phyloP scores from a whole-genome alignment of 2,329 filamentous ascomycete species.

The Bisporella sp. region DNA sequence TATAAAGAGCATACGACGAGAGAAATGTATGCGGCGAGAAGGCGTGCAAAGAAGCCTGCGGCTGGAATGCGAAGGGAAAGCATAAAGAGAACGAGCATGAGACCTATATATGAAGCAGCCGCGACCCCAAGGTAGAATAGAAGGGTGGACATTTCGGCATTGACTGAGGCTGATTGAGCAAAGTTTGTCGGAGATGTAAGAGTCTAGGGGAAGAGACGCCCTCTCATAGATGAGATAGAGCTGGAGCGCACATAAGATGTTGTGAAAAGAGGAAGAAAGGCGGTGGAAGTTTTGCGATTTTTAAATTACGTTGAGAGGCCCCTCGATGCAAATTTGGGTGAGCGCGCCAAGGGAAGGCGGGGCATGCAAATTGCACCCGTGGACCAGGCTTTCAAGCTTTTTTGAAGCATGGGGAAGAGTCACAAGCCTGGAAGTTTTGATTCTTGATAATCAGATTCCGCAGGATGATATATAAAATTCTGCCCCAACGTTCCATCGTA shows the following conservation, averaged over 20 bases:
- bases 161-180: neutral
- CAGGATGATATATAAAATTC: no score
- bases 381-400: no score
- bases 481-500: no score
- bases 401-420: no score
- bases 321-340: no score
- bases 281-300: no score
- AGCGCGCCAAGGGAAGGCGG: no score
- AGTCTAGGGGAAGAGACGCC: conserved; percentile 4
- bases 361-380: no score
- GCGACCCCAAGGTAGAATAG: conserved; percentile 35
- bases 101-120: conserved; percentile 42
- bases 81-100: conserved; percentile 53
- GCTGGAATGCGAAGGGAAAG: conserved; percentile 51
- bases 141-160: conserved; percentile 22
- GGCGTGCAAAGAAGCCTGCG: conserved; percentile 62
- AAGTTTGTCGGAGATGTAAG: no score
- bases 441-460: no score
- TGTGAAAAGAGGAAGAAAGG: neutral
- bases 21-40: conserved; percentile 57
- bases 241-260: conserved; percentile 15
- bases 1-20: conserved; percentile 58
- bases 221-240: conserved; percentile 21
- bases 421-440: no score
- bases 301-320: no score